Evolutionary conservation across 1,139 yeast species (phyloP).

Genomic region (Debaryomyces robertsiae): DNA sequence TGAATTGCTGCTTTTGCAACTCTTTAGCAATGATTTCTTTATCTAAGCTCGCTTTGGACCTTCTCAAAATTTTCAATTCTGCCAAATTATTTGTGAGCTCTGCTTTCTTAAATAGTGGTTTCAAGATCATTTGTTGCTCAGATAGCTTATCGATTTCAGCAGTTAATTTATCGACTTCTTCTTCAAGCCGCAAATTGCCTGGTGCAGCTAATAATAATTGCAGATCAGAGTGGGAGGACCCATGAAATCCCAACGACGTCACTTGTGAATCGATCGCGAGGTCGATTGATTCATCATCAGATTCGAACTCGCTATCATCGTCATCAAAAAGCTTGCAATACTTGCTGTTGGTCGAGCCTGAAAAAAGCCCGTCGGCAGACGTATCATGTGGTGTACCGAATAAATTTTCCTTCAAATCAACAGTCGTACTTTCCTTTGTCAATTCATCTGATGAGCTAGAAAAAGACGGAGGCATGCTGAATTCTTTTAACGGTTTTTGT

Average conservation of each 20-base stretch:
- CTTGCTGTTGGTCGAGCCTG: slow-evolving; percentile 17
- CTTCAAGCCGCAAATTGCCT: slow-evolving; percentile 66
- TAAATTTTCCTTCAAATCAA: slow-evolving; percentile 33
- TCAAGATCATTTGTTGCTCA: slow-evolving; percentile 64
- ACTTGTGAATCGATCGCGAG: slow-evolving; percentile 23
- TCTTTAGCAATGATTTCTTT: slow-evolving; percentile 74
- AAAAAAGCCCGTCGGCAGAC: slow-evolving; percentile 25
- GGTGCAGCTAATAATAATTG: slow-evolving; percentile 59
- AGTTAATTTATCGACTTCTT: slow-evolving; percentile 60
- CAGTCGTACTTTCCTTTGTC: slow-evolving; percentile 13
- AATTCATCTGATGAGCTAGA: background rate
- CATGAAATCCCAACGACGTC: slow-evolving; percentile 16
- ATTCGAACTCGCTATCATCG: slow-evolving; percentile 34
- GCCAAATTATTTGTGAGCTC: slow-evolving; percentile 75
- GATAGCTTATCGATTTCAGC: slow-evolving; percentile 62
- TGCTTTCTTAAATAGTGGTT: slow-evolving; percentile 73
- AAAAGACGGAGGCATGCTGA: background rate
- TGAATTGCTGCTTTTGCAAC: slow-evolving; percentile 74
- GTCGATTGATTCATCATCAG: slow-evolving; percentile 34
- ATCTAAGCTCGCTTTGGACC: slow-evolving; percentile 65
- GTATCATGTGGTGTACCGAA: slow-evolving; percentile 39
- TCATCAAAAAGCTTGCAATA: slow-evolving; percentile 41
- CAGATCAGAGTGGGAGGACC: slow-evolving; percentile 21
- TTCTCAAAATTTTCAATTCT: slow-evolving; percentile 66
- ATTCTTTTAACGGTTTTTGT: slow-evolving; percentile 7